Conservation (phyloP, 2,329 filamentous ascomycete genomes). For the Metarhizium rileyi region DNA sequence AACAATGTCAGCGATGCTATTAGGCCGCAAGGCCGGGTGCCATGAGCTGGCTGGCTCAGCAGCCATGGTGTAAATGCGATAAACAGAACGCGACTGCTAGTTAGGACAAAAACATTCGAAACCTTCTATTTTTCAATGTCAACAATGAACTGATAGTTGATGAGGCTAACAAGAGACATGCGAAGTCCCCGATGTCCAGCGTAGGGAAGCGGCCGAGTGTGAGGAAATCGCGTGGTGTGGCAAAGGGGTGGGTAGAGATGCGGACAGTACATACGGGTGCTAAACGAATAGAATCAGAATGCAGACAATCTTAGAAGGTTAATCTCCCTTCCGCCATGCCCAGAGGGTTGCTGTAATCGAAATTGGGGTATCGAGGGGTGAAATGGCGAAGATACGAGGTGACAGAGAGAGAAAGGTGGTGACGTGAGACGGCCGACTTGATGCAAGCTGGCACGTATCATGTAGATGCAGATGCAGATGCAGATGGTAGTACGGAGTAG, state of each 20-base stretch:
- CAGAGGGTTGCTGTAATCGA: slow-evolving; percentile 1
- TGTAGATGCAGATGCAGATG: too few species aligned
- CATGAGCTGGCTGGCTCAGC: slow-evolving; percentile 26
- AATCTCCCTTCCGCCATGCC: slow-evolving; percentile 12
- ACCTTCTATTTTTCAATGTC: background rate
- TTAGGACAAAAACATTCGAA: slow-evolving; percentile 3
- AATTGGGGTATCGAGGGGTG: background rate
- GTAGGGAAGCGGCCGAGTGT: background rate
- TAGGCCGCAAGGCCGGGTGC: slow-evolving; percentile 32
- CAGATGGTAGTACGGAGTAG: too few species aligned
- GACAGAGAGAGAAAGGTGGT: slow-evolving; percentile 1
- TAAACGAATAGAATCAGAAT: slow-evolving; percentile 11
- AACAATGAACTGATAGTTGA: background rate
- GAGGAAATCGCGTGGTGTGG: background rate
- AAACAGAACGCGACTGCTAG: slow-evolving; percentile 1
- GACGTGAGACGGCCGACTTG: slow-evolving; percentile 10
- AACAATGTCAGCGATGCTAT: slow-evolving; percentile 10
- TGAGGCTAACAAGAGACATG: slow-evolving; percentile 7
- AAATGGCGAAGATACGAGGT: background rate
- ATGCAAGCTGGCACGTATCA: slow-evolving; percentile 8
- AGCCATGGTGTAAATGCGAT: slow-evolving; percentile 23
- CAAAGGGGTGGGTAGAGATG: background rate
- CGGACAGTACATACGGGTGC: background rate
- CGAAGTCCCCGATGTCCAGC: background rate
- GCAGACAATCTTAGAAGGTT: slow-evolving; percentile 9